These are phyloP conservation scores for Gynandropsis gynandra DNA, from an alignment of 345 rosid genomes.

Conservation along the genomic window DNA sequence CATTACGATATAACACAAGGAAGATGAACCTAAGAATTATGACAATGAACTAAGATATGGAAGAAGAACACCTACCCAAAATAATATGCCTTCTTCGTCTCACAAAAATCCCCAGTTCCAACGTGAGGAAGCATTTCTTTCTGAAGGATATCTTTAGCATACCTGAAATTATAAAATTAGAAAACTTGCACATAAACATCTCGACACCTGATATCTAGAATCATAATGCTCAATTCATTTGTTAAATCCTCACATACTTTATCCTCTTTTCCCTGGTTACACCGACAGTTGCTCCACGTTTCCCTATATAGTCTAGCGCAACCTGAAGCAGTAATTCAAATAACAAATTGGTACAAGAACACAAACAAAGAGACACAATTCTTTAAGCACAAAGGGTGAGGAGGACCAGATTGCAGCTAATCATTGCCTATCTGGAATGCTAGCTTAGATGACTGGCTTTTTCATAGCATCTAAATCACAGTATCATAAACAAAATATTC, in stretches of 20 bases:
- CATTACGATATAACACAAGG: neutral
- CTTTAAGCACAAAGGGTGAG: conserved; percentile 5
- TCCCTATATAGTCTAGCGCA: conserved; percentile 94
- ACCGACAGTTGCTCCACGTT: conserved; percentile 96
- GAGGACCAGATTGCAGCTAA: neutral
- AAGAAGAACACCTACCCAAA: conserved; percentile 61
- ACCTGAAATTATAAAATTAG: conserved; percentile 43
- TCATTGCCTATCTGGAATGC: no score
- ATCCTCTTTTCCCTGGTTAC: conserved; percentile 92
- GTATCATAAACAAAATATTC: no score
- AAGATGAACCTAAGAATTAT: neutral
- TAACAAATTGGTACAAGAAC: conserved; percentile 12
- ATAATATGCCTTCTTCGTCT: conserved; percentile 94
- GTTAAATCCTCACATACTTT: conserved; percentile 50
- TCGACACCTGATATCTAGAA: conserved; percentile 19
- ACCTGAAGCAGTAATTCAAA: conserved; percentile 45
- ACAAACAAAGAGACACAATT: neutral
- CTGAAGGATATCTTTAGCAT: conserved; percentile 94
- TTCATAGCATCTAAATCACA: no score
- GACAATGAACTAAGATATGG: conserved; percentile 1
- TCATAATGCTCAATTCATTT: conserved; percentile 16
- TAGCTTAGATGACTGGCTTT: no score
- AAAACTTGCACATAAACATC: conserved; percentile 19
- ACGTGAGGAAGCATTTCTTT: conserved; percentile 99
- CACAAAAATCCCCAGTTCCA: conserved; percentile 86